Base-by-base conservation (phyloP, 768 basidiomycete species). In the Tricholoma sp. region DNA sequence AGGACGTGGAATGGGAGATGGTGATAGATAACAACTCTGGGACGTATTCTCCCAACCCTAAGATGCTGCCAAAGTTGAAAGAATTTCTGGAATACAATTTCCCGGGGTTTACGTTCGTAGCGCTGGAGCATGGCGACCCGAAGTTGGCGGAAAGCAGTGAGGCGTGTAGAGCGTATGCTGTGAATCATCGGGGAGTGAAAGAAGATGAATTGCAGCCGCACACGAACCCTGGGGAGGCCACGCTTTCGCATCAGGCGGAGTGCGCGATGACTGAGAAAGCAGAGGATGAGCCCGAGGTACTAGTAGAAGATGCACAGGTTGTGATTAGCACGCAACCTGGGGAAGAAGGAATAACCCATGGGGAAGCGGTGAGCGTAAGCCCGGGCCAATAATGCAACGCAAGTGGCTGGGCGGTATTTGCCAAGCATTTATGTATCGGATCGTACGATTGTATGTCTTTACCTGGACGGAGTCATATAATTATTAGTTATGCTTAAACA, bases 1-100 rank as follows among this genome's bases (percentile, higher is more conserved):
- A 75, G 4, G 74, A 79, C 5, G 83, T 86, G 45, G 68, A 73
- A 31, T 94, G 91, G 88, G 89, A 94, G 69, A 69, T 94, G 31
- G 85, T 92, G 60, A 82, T 94, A 64, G 91, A 94, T 68, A 94
- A 94, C 64, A 88, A 89, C 65, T 86, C 83, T 62, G 91, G 91
- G 50, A 94, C 91, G 52, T 93, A 94, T 67, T 79, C 89, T 31
- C 91, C 92, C 1, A 83, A 90, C 65, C 76, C 78, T 54, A 69
- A 63, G 54, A 64, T 92, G 61, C 71, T 94, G 2, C 85, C 86
- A 0, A 67, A 75, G 43, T 68, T 92, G 56, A 80, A 82, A 66
- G 76, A 74, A 60, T 73, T 89, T 24, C 66, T 94, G 52, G 84
- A 89, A 70, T 78, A 79, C 64, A 93, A 94, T 65, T 91, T 94